Percentiles rank a stretch among this genome's conserved stretches.
These are phyloP conservation scores for Dorcoceras hygrometricum DNA, from an alignment of 257 asterid genomes.

Conservation along the genomic window DNA sequence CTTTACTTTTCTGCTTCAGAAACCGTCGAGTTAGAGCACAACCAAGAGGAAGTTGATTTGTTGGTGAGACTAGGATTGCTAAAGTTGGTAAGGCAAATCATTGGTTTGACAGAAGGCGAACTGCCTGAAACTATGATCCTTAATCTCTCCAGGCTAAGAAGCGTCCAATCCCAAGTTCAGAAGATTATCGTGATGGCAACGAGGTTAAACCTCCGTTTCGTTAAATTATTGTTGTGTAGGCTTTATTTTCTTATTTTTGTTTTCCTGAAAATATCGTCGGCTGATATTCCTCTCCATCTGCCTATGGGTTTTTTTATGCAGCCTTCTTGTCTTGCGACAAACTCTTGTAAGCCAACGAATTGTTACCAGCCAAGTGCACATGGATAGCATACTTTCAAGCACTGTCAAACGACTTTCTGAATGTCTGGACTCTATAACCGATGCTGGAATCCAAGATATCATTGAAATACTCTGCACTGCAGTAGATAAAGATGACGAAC, in stretches of 20 bases:
- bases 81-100: constrained; percentile 58
- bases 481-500: constrained; percentile 30
- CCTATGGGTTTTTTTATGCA: constrained; percentile 23
- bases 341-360: constrained; percentile 54
- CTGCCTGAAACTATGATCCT: constrained; percentile 92
- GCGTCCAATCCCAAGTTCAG: constrained; percentile 76
- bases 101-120: constrained; percentile 68
- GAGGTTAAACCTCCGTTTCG: constrained; percentile 28
- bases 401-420: constrained; percentile 50
- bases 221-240: neutral
- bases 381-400: constrained; percentile 46
- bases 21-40: constrained; percentile 57
- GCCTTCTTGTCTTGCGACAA: constrained; percentile 73
- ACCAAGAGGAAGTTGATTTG: constrained; percentile 73
- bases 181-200: constrained; percentile 86
- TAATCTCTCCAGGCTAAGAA: constrained; percentile 66
- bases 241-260: neutral
- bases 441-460: constrained; percentile 67
- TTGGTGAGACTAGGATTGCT: constrained; percentile 80
- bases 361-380: constrained; percentile 45
- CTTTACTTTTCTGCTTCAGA: constrained; percentile 34
- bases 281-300: neutral
- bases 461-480: constrained; percentile 37
- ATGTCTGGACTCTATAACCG: constrained; percentile 50
- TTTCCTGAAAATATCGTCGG: neutral